A percentile compares a stretch with the other conserved stretches of the same genome.
Evolutionary conservation across 495 filamentous ascomycete species (phyloP).

Genomic region (Penicillium turbatum): DNA sequence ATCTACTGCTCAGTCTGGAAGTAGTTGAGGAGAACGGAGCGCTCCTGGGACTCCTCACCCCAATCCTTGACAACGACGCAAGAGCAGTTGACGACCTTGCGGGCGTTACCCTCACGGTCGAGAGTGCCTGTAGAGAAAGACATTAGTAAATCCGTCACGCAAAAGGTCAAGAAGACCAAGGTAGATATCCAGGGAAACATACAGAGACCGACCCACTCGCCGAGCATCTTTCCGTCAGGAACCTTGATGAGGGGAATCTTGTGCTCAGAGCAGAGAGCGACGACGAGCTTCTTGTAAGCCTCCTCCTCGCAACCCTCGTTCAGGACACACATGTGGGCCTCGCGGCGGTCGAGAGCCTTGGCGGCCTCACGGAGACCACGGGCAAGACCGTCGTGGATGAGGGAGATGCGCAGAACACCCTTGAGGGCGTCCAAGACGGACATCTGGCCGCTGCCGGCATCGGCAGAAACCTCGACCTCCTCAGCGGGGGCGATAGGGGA

Average conservation of each 20-base stretch:
- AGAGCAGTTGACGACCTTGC: slow-evolving; percentile 99
- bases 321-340: slow-evolving; percentile 99
- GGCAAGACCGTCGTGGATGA: slow-evolving; percentile 99
- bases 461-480: slow-evolving; percentile 88
- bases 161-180: slow-evolving; percentile 1
- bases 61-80: slow-evolving; percentile 98
- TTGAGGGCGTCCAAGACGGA: slow-evolving; percentile 96
- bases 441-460: slow-evolving; percentile 85
- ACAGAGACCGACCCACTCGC: slow-evolving; percentile 99
- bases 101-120: slow-evolving; percentile 97
- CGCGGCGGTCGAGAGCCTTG: slow-evolving; percentile 95
- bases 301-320: slow-evolving; percentile 99
- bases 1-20: slow-evolving; percentile 85
- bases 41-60: slow-evolving; percentile 99
- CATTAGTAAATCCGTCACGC: slow-evolving; percentile 15
- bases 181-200: slow-evolving; percentile 40
- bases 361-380: slow-evolving; percentile 95
- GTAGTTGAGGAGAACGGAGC: slow-evolving; percentile 97
- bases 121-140: slow-evolving; percentile 66
- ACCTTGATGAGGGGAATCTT: slow-evolving; percentile 99
- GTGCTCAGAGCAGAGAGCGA: slow-evolving; percentile 96
- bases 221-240: slow-evolving; percentile 97
- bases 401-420: slow-evolving; percentile 91
- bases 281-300: slow-evolving; percentile 99
- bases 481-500: slow-evolving; percentile 69